These are phyloP conservation scores for Leccinum pachyderme DNA, from an alignment of 1,284 basidiomycete species.

Conservation along the genomic window DNA sequence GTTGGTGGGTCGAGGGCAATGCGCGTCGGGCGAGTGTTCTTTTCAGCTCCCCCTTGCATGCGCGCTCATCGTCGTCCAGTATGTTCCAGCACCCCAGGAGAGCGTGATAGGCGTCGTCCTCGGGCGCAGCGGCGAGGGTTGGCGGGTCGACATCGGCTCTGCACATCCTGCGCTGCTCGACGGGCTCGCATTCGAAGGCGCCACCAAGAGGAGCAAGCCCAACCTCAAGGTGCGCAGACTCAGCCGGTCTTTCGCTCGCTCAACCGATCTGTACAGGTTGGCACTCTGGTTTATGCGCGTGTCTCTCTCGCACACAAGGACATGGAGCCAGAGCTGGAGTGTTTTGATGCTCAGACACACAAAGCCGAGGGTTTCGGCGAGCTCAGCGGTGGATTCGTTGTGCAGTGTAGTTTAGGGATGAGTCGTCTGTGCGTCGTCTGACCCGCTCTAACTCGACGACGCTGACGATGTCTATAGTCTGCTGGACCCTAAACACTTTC, in stretches of 20 bases:
- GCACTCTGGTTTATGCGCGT: slow-evolving; percentile 77
- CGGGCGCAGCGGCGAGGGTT: slow-evolving; percentile 74
- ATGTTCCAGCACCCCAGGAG: slow-evolving; percentile 81
- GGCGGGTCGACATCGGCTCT: slow-evolving; percentile 79
- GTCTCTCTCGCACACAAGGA: slow-evolving; percentile 85
- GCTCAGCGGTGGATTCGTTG: slow-evolving; percentile 75
- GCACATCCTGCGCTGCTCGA: slow-evolving; percentile 77
- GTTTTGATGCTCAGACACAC: slow-evolving; percentile 81
- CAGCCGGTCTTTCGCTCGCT: not conserved
- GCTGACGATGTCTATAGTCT: slow-evolving; percentile 48
- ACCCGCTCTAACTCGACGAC: slow-evolving; percentile 1
- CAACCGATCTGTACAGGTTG: slow-evolving; percentile 52
- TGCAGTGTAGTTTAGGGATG: slow-evolving; percentile 73
- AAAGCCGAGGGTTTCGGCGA: slow-evolving; percentile 85
- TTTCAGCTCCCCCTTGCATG: not conserved
- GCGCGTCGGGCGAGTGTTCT: slow-evolving; percentile 58
- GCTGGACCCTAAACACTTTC: slow-evolving; percentile 70
- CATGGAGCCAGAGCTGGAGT: slow-evolving; percentile 87
- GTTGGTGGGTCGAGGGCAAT: slow-evolving; percentile 82
- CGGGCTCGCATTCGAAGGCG: slow-evolving; percentile 82
- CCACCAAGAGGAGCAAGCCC: slow-evolving; percentile 80
- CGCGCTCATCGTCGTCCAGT: slow-evolving; percentile 45
- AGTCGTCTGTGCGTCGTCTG: slow-evolving; percentile 64
- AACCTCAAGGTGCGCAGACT: slow-evolving; percentile 64
- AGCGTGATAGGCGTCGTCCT: slow-evolving; percentile 73